Percentiles rank a stretch among this genome's conserved stretches.
Conservation (phyloP, 352 stramenopile species). For the Phytophthora foliorum region DNA sequence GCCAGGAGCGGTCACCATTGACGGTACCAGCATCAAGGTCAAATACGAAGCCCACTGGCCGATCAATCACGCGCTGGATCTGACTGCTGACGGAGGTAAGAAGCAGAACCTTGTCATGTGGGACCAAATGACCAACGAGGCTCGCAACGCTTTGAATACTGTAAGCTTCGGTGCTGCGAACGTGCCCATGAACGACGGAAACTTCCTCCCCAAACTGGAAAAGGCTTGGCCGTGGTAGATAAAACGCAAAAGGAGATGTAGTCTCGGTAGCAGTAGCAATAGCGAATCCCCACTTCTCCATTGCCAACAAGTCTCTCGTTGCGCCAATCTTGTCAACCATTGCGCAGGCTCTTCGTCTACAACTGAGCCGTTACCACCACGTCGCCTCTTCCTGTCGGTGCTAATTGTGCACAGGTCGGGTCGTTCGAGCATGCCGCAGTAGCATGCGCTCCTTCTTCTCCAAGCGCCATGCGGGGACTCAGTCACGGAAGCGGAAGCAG, state of each 20-base stretch:
- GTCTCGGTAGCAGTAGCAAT: too few relatives aligned
- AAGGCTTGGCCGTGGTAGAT: constrained; percentile 6
- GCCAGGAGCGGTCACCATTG: not conserved
- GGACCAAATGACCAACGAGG: constrained; percentile 7
- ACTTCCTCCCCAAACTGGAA: not conserved
- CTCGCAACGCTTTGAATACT: not conserved
- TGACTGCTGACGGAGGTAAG: not conserved
- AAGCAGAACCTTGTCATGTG: not conserved
- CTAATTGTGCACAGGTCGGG: constrained; percentile 30
- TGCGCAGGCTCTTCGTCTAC: not conserved
- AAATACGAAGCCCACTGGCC: not conserved
- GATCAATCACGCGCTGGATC: not conserved
- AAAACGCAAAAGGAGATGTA: too few relatives aligned
- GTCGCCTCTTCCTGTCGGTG: constrained; percentile 11
- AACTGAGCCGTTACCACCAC: constrained; percentile 27
- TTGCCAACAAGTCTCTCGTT: constrained; percentile 6
- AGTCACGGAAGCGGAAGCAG: constrained; percentile 36
- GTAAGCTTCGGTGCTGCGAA: constrained; percentile 1
- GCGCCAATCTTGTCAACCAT: constrained; percentile 13
- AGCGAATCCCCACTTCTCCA: not conserved
- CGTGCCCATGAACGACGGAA: not conserved
- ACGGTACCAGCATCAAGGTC: not conserved
- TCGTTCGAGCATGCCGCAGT: constrained; percentile 35
- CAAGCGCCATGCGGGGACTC: constrained; percentile 39
- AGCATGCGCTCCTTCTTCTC: constrained; percentile 50